phyloP scores from a whole-genome alignment of 495 filamentous ascomycete genomes.

The Trichoderma reesei region DNA sequence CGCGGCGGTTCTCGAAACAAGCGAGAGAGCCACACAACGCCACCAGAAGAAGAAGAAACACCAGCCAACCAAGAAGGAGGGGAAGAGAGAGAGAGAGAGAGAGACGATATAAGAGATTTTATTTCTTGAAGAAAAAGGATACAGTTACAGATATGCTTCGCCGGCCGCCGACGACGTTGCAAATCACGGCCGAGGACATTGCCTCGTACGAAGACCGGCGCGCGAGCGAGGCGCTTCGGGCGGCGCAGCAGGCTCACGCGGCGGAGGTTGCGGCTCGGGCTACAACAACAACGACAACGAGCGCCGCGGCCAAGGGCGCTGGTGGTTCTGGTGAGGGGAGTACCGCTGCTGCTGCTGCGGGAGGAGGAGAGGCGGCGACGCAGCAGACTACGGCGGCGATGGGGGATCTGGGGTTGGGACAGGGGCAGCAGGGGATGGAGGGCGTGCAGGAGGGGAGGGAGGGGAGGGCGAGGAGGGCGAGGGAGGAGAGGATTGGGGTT shows the following conservation, averaged over 20 bases:
- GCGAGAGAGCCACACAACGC: no score
- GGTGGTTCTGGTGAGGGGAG: neutral
- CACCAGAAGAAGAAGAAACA: no score
- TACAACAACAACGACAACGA: neutral
- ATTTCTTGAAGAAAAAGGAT: neutral
- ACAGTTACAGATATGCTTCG: conserved; percentile 53
- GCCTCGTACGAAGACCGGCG: conserved; percentile 61
- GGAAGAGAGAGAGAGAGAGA: neutral
- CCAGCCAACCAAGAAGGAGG: neutral
- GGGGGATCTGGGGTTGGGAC: neutral
- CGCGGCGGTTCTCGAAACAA: no score
- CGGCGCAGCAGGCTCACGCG: neutral
- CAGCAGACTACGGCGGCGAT: conserved; percentile 2
- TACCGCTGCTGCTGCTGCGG: no score
- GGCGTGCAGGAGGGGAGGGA: conserved; percentile 1
- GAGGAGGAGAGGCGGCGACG: neutral
- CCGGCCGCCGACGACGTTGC: conserved; percentile 66
- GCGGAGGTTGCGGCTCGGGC: neutral
- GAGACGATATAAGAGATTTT: neutral
- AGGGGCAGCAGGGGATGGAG: conserved; percentile 4
- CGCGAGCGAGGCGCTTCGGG: conserved; percentile 9
- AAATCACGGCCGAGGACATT: conserved; percentile 69
- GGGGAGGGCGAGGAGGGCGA: conserved; percentile 6
- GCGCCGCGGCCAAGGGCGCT: neutral
- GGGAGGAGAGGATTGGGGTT: conserved; percentile 11